Evolutionary conservation across 208 protist species (phyloP), one percentile per base, ranked within the genome.

Genomic region (Wallacemonas sp.): DNA sequence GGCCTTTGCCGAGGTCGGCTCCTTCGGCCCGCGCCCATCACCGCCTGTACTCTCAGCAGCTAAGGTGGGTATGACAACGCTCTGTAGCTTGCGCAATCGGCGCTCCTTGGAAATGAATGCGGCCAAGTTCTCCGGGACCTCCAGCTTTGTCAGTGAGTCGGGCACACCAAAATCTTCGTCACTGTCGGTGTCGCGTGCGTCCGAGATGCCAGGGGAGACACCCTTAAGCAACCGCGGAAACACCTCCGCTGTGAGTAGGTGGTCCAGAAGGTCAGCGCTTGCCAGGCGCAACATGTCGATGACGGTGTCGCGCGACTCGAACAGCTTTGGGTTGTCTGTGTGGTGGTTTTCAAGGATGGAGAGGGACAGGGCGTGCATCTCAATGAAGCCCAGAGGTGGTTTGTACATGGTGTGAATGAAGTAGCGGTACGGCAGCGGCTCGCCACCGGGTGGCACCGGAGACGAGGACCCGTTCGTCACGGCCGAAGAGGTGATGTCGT

Each of bases 331-430:
- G 38, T 81, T 67, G 5, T 44, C 34, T 10, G 53, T 32, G 60
- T 92, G 86, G 21, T 62, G 33, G 65, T 85, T 55, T 60, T 92
- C 80, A 19, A 92, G 87, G 39, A 92, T 63, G 36, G 68, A 81
- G 22, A 88, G 63, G 17, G 86, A 87, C 21, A 92, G 36, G n/a
- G 81, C 83, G 74, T 92, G 83, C 60, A 79, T 66, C 42, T 92
- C 83, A 37, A 92, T 88, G 60, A 85, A 92, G 26, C 83, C 81
- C 17, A 90, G 76, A 1, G 86, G 83, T 0, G 86, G 83, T 36
- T 74, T 53, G 54, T 92, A 87, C 50, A 81, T 33, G 26, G 82
- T 72, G 42, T 92, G 86, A 33, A 92, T 82, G 46, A 78, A 87
- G 62, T 76, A 85, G 6, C 76, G 75, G 70, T 92, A 92, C 2